phyloP scores from a whole-genome alignment of 106 monocot genomes.

The Phalaenopsis equestris region DNA sequence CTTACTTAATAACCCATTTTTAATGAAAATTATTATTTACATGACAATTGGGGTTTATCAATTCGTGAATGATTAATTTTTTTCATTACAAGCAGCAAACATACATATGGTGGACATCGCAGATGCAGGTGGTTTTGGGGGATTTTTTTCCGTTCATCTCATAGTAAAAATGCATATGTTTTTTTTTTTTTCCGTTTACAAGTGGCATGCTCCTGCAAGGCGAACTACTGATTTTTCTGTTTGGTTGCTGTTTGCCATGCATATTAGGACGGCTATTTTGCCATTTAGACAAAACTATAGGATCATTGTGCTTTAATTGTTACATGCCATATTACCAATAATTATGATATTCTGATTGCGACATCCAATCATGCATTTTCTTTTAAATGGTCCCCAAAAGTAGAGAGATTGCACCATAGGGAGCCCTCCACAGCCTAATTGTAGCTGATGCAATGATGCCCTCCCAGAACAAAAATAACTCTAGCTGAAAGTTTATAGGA shows the following conservation, averaged over 20 bases:
- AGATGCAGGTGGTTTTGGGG: too few species aligned
- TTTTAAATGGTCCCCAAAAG: constrained; percentile 4
- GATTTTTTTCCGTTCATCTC: too few species aligned
- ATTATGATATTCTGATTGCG: neutral
- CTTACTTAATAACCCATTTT: too few species aligned
- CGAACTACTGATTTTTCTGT: neutral
- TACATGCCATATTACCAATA: neutral
- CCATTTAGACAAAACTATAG: neutral
- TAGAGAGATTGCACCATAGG: constrained; percentile 1
- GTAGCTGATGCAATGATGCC: neutral
- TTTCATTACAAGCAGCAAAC: too few species aligned
- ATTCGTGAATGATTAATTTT: too few species aligned
- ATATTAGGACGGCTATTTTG: neutral
- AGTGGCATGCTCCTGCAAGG: too few species aligned
- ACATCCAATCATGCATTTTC: neutral
- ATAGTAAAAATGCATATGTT: too few species aligned
- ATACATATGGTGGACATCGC: too few species aligned
- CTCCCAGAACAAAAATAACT: neutral
- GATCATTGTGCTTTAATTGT: neutral
- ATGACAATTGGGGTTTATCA: too few species aligned
- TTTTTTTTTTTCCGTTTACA: too few species aligned
- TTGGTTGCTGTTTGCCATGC: neutral
- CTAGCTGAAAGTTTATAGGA: neutral
- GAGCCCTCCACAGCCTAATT: constrained; percentile 3
- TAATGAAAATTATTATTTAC: too few species aligned